Percentiles rank a stretch among this genome's conserved stretches.
Conservation (phyloP, 2,329 filamentous ascomycete genomes). For the Cytospora mali region DNA sequence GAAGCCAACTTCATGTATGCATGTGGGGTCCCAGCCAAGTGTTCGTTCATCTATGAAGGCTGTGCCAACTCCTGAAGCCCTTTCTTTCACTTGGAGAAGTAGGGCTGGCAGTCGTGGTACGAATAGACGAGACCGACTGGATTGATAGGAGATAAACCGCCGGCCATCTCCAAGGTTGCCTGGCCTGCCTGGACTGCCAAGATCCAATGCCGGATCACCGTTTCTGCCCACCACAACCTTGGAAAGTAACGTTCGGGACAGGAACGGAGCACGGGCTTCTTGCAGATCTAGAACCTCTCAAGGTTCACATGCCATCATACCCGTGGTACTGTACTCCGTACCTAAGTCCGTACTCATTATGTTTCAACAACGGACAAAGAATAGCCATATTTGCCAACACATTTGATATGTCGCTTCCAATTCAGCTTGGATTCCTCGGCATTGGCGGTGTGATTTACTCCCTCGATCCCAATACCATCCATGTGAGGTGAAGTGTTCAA, state of each 20-base stretch:
- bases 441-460: neutral
- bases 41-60: neutral
- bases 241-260: constrained; percentile 8
- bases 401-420: neutral
- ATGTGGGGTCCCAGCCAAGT: neutral
- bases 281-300: constrained; percentile 13
- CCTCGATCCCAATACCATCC: neutral
- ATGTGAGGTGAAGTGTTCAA: neutral
- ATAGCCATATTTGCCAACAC: neutral
- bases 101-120: no score
- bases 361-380: constrained; percentile 9
- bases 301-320: constrained; percentile 14
- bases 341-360: neutral
- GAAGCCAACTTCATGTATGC: neutral
- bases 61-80: neutral
- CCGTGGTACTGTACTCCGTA: constrained; percentile 2
- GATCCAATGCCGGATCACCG: neutral
- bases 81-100: neutral
- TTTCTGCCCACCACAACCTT: neutral
- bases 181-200: no score
- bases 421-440: neutral
- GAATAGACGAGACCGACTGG: neutral
- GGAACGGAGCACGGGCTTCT: constrained; percentile 15
- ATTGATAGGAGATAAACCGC: constrained; percentile 14
- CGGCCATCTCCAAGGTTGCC: neutral